phyloP scores from a whole-genome alignment of 495 filamentous ascomycete species.

The Trichoderma gamsii region DNA sequence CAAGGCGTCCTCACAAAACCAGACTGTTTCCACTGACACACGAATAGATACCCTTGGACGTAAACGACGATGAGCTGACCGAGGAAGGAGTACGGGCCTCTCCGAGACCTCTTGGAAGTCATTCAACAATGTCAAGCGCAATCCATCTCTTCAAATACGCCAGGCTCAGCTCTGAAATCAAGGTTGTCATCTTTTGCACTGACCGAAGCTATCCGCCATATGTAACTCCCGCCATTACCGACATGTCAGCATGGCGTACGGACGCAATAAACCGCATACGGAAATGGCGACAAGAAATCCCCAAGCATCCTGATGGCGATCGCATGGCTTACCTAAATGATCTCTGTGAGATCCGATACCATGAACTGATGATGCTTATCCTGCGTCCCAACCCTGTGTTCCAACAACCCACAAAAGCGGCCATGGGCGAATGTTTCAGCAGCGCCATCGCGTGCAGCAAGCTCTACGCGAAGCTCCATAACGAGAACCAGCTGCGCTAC shows the following conservation, averaged over 20 bases:
- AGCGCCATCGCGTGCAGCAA: neutral
- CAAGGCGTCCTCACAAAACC: neutral
- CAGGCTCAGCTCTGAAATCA: neutral
- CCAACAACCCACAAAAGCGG: neutral
- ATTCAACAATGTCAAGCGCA: neutral
- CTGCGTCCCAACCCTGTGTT: conserved; percentile 2
- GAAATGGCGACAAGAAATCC: conserved; percentile 1
- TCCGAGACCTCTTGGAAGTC: neutral
- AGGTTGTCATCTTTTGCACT: neutral
- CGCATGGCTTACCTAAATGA: neutral
- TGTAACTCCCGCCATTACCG: neutral
- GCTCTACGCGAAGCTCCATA: neutral
- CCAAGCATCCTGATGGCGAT: neutral
- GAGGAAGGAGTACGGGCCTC: neutral
- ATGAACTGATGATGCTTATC: conserved; percentile 3
- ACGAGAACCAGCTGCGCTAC: conserved; percentile 1
- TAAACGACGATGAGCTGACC: conserved; percentile 7
- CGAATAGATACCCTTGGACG: neutral
- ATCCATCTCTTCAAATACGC: conserved; percentile 6
- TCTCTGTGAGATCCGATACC: conserved; percentile 9
- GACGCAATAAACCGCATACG: neutral
- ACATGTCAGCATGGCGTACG: neutral
- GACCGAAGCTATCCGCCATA: conserved; percentile 5
- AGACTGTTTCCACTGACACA: neutral
- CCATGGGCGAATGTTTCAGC: neutral